Base-by-base conservation (phyloP, 345 rosid species). In the Alliaria petiolata region DNA sequence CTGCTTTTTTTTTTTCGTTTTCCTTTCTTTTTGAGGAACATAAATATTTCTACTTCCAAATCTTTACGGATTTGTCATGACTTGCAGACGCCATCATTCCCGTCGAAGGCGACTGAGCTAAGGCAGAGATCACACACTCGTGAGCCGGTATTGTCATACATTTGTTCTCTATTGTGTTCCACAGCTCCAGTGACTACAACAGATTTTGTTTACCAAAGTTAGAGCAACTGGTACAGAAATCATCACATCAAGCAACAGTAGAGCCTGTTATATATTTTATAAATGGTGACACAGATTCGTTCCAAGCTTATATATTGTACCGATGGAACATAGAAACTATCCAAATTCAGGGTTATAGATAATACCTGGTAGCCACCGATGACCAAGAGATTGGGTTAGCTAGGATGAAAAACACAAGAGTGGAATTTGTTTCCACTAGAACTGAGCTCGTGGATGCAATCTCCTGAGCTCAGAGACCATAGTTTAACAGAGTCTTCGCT, bases 21-120 rank as follows among this genome's bases (percentile, higher is more conserved):
- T 28, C 15, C 6, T 62, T 65, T 22, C 25, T 22, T 33, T 42
- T 39, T 8, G 3, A 61, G 35, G 49, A 31, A 34, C 51, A 42
- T 19, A 40, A 59, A 62, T 79, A 43, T 28, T n/a, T 46, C 65
- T 81, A 90, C 72, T 91, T 93, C 98, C 98, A 91, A 44, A 93
- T 87, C 87, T 86, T 91, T 25, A 93, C 95, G 1, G 93, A 86
- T 75, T 89, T 93, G 86, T 91, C 97, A 53, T 89, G 83, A 71
- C 98, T 93, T 7, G 97, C 85, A 8, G 98, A 87, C 13, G 92
- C 98, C 19, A 91, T 76, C 95, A 89, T 81, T 78, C 93, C 91
- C 0, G 88, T 86, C 10, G 75, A 65, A 0, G 83, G 91, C 0
- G 96, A 89, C 66, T 89, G 92, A 1, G 96, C 87, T 61, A 93